A percentile compares a stretch with the other conserved stretches of the same genome.
phyloP scores from a whole-genome alignment of 345 rosid species.

The Populus nigra region DNA sequence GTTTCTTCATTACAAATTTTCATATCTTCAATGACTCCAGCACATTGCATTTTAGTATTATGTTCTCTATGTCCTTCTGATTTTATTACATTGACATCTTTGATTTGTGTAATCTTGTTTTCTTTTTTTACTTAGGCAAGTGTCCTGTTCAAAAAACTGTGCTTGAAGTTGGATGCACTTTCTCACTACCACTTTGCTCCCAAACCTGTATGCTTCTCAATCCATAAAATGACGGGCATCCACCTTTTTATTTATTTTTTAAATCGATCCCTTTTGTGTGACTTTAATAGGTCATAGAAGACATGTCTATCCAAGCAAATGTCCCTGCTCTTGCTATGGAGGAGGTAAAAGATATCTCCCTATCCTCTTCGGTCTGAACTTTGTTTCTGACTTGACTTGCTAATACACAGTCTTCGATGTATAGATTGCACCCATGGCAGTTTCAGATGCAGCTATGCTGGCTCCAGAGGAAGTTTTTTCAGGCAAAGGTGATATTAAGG shows the following conservation, averaged over 20 bases:
- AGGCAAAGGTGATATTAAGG: constrained; percentile 83
- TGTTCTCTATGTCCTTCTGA: not conserved
- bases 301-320: constrained; percentile 80
- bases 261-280: constrained; percentile 10
- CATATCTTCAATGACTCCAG: not conserved
- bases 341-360: constrained; percentile 52
- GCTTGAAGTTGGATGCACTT: constrained; percentile 93
- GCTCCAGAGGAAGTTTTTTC: constrained; percentile 92
- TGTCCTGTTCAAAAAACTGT: constrained; percentile 67
- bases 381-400: constrained; percentile 3
- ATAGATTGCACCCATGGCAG: constrained; percentile 88
- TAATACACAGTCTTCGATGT: constrained; percentile 21
- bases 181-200: constrained; percentile 97
- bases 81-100: not conserved
- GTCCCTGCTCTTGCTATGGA: constrained; percentile 98
- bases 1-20: not conserved
- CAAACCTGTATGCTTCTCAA: constrained; percentile 69
- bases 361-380: not conserved
- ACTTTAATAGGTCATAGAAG: constrained; percentile 69
- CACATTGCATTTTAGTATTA: not conserved
- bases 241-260: too few species aligned
- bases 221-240: not conserved
- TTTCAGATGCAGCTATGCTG: constrained; percentile 95
- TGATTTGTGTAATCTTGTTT: constrained; percentile 7
- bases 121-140: constrained; percentile 54